These are phyloP conservation scores for Bothriochloa decipiens DNA, from an alignment of 176 grass and related monocot species.

Conservation along the genomic window DNA sequence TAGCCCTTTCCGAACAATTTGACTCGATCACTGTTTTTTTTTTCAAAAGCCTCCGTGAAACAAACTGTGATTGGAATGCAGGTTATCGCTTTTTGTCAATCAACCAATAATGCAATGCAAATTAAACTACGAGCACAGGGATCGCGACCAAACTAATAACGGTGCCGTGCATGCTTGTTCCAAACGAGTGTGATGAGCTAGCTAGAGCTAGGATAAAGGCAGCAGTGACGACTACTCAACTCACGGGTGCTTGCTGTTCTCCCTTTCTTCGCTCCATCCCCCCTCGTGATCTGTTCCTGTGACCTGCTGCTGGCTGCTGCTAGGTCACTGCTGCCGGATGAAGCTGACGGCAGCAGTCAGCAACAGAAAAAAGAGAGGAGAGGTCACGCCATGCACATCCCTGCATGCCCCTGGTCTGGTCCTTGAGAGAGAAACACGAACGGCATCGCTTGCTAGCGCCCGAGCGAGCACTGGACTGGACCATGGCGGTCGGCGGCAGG, in stretches of 20 bases:
- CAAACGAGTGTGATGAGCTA: background rate
- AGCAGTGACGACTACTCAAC: background rate
- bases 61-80: background rate
- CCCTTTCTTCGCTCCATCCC: slow-evolving; percentile 20
- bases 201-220: background rate
- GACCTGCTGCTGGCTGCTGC: background rate
- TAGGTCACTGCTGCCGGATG: slow-evolving; percentile 28
- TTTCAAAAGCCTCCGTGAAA: background rate
- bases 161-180: background rate
- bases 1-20: slow-evolving; percentile 26
- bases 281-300: slow-evolving; percentile 41
- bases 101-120: background rate
- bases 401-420: background rate
- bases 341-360: slow-evolving; percentile 11
- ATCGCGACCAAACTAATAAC: background rate
- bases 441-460: background rate
- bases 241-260: background rate
- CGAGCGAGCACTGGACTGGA: background rate
- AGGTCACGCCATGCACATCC: background rate
- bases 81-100: background rate
- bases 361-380: slow-evolving; percentile 18
- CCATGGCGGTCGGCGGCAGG: slow-evolving; percentile 33
- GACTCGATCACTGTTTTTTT: background rate
- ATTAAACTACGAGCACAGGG: background rate
- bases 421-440: slow-evolving; percentile 1